Base-by-base conservation (phyloP, 768 basidiomycete genomes). In the Mycena belliarum region DNA sequence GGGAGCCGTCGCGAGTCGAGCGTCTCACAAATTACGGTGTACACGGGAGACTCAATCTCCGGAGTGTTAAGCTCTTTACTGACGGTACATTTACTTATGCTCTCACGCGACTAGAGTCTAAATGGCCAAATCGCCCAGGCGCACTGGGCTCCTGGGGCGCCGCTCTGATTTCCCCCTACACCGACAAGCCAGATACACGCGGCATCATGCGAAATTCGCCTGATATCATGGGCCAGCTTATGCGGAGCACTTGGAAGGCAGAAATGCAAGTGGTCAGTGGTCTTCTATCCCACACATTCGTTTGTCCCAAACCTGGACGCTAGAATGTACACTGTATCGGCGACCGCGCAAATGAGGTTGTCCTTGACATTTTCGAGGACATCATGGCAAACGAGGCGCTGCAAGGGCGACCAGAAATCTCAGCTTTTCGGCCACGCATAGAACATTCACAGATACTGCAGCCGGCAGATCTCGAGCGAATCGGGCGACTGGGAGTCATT, bases 401-500 rank as follows among this genome's bases (percentile, higher is more conserved):
- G 14, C 46, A 45, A 33, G 62, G 63, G 18, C 50, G 73, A 12
- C 70, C 72, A 5, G 73, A 82, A 52, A 75, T 79, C 6, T 66
- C 73, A 3, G 70, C 75, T 49, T 81, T 84, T 69, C 79, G 95
- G 12, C 88, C 93, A 1, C 79, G 96, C 40, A 86, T 97, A 10
- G 96, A 98, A 68, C 96, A 98, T 71, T 89, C 94, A 0, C 96
- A 98, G 70, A 93, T 97, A 45, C 77, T 98, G 74, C 81, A 83
- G 4, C 71, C 68, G 7, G 75, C 80, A 1, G 96, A 98, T 70
- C 65, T 98, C 16, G 69, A 80, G 52, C 79, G 93, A 10, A 78
- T 86, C 21, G 89, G 86, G 29, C 76, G 72, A 48, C 79, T 97
- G 12, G 93, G 92, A 65, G 91, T 98, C 21, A 89, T 96, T 65